Base-by-base conservation (phyloP, 306 rosid species). In the Bauhinia variegata region DNA sequence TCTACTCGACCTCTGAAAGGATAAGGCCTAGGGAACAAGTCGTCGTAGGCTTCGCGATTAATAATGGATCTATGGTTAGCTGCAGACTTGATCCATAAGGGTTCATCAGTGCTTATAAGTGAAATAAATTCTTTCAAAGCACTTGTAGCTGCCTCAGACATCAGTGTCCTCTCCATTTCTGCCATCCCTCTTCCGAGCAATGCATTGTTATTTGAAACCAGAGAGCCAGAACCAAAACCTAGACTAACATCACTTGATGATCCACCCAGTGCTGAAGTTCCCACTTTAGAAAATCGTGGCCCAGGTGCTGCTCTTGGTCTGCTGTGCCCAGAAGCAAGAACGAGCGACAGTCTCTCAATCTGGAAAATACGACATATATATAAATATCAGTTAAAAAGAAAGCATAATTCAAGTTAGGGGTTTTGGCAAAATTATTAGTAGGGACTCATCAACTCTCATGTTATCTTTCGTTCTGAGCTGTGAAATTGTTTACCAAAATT, bases 111-210 rank as follows among this genome's bases (percentile, higher is more conserved):
- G 7, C 23, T 42, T 44, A 87, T 5, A 7, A 85, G 77, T 67
- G 56, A 73, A 34, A 67, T 34, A 16, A 91, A 49, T 63, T 89
- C 96, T 7, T 80, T 86, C 80, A 83, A 23, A 6, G 95, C 87
- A 37, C n/a, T 17, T 3, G 44, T 65, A 12, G 89, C 88, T 5
- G 70, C 68, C 47, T 85, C 82, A 0, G 2, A 10, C 84, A 89
- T 80, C 1, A 55, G 12, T 4, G 16, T 57, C 31, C 64, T 87
- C 41, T 91, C 89, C 70, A 44, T 55, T 5, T 74, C 81, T 13
- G 67, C 11, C 60, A 23, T 16, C 31, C 30, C 62, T 54, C 30
- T 60, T 14, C 54, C 17, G 5, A 66, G 48, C 13, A 69, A 12
- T 19, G 39, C 13, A 16, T 55, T 23, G 2, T 23, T 23, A 23